Percentiles rank a stretch among this genome's conserved stretches.
phyloP scores from a whole-genome alignment of 768 basidiomycete genomes.

The Rhodotorula babjevae region DNA sequence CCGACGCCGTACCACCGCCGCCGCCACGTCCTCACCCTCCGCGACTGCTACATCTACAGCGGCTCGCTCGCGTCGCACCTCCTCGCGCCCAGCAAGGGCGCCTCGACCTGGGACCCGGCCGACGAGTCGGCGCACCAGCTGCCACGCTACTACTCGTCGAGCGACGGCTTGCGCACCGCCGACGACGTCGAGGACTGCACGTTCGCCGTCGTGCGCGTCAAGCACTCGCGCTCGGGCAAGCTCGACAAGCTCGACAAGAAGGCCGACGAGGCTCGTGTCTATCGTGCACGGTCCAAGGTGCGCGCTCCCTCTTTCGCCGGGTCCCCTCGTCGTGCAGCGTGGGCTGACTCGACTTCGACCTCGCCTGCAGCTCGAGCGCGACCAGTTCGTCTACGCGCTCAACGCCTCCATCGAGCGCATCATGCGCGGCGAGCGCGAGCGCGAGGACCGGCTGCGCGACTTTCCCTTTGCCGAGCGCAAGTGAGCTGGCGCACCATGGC shows the following conservation, averaged over 20 bases:
- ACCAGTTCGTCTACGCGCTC: slow-evolving; percentile 91
- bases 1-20: slow-evolving; percentile 55
- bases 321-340: too few relatives aligned
- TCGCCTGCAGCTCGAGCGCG: slow-evolving; percentile 59
- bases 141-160: slow-evolving; percentile 63
- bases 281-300: slow-evolving; percentile 71
- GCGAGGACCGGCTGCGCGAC: slow-evolving; percentile 66
- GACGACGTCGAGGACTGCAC: slow-evolving; percentile 83
- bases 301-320: background rate
- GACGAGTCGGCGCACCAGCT: slow-evolving; percentile 41
- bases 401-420: slow-evolving; percentile 83
- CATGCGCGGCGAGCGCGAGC: slow-evolving; percentile 57
- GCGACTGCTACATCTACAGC: slow-evolving; percentile 79
- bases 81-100: slow-evolving; percentile 53
- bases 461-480: slow-evolving; percentile 27
- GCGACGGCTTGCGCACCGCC: slow-evolving; percentile 81
- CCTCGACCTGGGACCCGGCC: slow-evolving; percentile 44
- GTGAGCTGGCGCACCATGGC: too few relatives aligned
- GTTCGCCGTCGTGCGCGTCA: slow-evolving; percentile 60
- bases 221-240: slow-evolving; percentile 17
- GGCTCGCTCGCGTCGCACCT: slow-evolving; percentile 60
- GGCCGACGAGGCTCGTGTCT: slow-evolving; percentile 59
- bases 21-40: slow-evolving; percentile 57
- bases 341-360: background rate
- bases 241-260: slow-evolving; percentile 54